phyloP scores from a whole-genome alignment of 305 asterid genomes.

The Rubia tinctorum region DNA sequence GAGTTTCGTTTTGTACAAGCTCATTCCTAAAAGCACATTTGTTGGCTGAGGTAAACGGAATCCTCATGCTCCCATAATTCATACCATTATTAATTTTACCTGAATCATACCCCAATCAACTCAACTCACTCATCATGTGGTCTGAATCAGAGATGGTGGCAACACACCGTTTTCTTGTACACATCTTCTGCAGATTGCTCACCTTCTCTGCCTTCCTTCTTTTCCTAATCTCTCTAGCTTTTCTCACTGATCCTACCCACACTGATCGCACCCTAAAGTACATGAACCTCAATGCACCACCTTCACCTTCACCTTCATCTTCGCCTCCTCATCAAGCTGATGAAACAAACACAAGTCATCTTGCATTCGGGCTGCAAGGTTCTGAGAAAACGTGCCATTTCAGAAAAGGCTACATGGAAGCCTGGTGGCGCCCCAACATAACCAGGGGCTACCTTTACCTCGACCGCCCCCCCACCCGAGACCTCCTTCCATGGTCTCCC shows the following conservation, averaged over 20 bases:
- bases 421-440: background rate
- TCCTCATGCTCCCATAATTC: background rate
- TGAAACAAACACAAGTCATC: background rate
- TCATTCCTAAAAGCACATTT: too few relatives aligned
- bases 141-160: background rate
- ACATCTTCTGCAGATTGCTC: constrained; percentile 3
- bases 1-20: too few relatives aligned
- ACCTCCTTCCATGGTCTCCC: background rate
- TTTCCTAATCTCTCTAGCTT: background rate
- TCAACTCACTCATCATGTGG: too few relatives aligned
- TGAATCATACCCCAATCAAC: too few relatives aligned
- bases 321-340: background rate
- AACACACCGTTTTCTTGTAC: background rate
- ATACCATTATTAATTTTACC: background rate
- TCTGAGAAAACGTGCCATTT: background rate
- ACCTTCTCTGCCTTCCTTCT: background rate
- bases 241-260: background rate
- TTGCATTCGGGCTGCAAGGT: background rate
- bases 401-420: background rate
- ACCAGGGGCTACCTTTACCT: background rate
- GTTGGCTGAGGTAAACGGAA: background rate
- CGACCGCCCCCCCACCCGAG: constrained; percentile 1
- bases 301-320: background rate
- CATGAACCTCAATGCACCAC: background rate
- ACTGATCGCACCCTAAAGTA: background rate